Base-by-base conservation (phyloP, 1,284 basidiomycete genomes). In the Sporisorium exsertum region DNA sequence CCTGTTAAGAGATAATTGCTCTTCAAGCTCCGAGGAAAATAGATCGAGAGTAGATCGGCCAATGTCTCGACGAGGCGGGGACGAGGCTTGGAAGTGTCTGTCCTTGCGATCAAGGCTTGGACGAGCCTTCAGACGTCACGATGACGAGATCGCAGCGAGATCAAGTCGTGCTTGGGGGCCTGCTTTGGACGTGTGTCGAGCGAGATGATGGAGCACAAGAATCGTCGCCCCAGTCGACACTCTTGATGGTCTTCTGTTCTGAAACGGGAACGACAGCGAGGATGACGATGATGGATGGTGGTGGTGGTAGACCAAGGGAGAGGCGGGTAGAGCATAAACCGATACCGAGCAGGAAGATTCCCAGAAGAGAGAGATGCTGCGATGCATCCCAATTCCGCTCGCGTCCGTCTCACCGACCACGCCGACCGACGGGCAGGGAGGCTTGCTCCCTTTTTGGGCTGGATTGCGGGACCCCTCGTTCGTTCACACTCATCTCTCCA, bases 371-470 rank as follows among this genome's bases (percentile, higher is more conserved):
- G 32, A 33, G 29, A 56, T 8, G 54, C 54, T 29, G 40, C 27
- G 26, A 40, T 16, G 47, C 37, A 40, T 40, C 37, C 33, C 65
- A 67, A 61, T 57, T 52, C 65, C 65, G 58, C 64, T 57, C 64
- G 64, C 64, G 53, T 67, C 64, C 57, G 64, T 45, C 27, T 9
- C 35, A 37, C 29, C 29, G 29, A 32, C 29, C 29, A 10, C n/a
- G 29, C 29, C 26, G 18, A 22, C 26, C 35, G 35, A 35, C 7
- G 7, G 35, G 13, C 35, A 7, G 13, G 29, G 10, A 3, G 8
- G 35, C 3, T 35, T 5, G 13, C 35, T 35, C 13, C 13, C 13
- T 35, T 35, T 35, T 35, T 35, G 3, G 8, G 35, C 35, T 35
- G 6, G 29, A 32, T 51, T 51, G 50, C 32, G 50, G 50, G 50